phyloP scores from a whole-genome alignment of 345 rosid genomes.

The Nasturtium officinale region DNA sequence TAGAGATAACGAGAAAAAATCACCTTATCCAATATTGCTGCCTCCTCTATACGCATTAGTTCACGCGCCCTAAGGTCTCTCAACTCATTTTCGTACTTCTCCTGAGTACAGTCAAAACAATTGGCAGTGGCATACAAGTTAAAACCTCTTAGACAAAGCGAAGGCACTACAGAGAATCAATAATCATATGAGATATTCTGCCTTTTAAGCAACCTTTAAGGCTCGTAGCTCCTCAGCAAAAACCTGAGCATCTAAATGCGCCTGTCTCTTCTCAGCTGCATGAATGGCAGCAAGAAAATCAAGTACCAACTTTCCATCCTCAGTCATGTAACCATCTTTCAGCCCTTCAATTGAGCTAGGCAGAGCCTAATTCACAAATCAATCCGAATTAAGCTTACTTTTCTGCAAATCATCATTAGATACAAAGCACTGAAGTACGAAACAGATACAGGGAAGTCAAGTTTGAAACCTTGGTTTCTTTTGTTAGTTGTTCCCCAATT shows the following conservation, averaged over 20 bases:
- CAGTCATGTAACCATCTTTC: constrained; percentile 54
- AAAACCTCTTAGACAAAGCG: constrained; percentile 5
- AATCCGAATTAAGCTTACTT: constrained; percentile 23
- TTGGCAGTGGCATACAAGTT: neutral
- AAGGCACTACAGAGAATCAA: neutral
- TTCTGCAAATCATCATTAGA: constrained; percentile 16
- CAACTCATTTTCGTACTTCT: constrained; percentile 83
- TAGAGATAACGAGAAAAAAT: constrained; percentile 19
- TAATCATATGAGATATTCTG: constrained; percentile 17
- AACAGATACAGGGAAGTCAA: constrained; percentile 9
- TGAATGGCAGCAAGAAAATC: constrained; percentile 90
- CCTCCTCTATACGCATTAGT: constrained; percentile 95
- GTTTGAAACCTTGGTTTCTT: constrained; percentile 53
- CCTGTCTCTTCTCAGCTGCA: constrained; percentile 87
- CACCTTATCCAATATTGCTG: constrained; percentile 95
- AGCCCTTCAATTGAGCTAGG: constrained; percentile 55
- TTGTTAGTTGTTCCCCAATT: constrained; percentile 33
- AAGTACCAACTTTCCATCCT: constrained; percentile 77
- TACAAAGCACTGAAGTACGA: constrained; percentile 15
- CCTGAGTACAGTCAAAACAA: constrained; percentile 53
- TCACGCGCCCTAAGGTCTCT: constrained; percentile 90
- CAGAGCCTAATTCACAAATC: constrained; percentile 52
- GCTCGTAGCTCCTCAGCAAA: constrained; percentile 73
- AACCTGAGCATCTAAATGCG: constrained; percentile 77
- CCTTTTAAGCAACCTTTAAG: constrained; percentile 59